These are phyloP conservation scores for Vitis labrusca DNA, from an alignment of 164 flowering plant genomes.

Conservation along the genomic window DNA sequence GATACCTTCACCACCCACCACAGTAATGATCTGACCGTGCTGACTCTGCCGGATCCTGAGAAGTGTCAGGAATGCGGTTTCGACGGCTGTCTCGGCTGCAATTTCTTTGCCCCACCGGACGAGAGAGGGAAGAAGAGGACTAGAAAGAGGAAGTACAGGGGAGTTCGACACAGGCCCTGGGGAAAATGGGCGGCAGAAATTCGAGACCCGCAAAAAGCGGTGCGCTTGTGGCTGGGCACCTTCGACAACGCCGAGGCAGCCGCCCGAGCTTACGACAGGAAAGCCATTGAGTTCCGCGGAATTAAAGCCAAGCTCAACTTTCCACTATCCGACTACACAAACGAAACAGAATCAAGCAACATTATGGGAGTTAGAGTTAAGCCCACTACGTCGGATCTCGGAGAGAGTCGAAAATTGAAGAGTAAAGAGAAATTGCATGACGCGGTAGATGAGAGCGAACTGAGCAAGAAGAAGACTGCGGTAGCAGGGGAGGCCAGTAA, in stretches of 20 bases:
- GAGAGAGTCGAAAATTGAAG: too few species aligned
- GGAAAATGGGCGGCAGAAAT: slow-evolving; percentile 52
- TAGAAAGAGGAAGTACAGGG: slow-evolving; percentile 30
- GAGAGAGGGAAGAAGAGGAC: slow-evolving; percentile 11
- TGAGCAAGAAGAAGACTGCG: too few species aligned
- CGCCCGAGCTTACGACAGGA: slow-evolving; percentile 46
- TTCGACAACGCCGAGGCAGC: slow-evolving; percentile 41
- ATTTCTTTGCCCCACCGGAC: slow-evolving; percentile 13
- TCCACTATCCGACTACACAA: slow-evolving; percentile 23
- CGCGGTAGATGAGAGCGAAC: too few species aligned
- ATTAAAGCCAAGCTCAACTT: slow-evolving; percentile 41
- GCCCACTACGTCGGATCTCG: too few species aligned
- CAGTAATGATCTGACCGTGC: not conserved
- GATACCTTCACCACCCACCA: not conserved
- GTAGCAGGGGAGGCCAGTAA: too few species aligned
- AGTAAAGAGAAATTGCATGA: too few species aligned
- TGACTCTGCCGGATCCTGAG: slow-evolving; percentile 11
- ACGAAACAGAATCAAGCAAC: too few species aligned
- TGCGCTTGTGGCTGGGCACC: slow-evolving; percentile 44
- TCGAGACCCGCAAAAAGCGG: slow-evolving; percentile 31
- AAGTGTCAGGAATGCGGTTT: slow-evolving; percentile 19
- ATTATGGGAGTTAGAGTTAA: too few species aligned
- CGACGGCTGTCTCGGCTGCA: slow-evolving; percentile 29
- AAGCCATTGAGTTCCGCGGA: slow-evolving; percentile 42
- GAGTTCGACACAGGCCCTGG: slow-evolving; percentile 44